Evolutionary conservation across 129 eudicot species (phyloP).

Genomic region (Logfia minima): DNA sequence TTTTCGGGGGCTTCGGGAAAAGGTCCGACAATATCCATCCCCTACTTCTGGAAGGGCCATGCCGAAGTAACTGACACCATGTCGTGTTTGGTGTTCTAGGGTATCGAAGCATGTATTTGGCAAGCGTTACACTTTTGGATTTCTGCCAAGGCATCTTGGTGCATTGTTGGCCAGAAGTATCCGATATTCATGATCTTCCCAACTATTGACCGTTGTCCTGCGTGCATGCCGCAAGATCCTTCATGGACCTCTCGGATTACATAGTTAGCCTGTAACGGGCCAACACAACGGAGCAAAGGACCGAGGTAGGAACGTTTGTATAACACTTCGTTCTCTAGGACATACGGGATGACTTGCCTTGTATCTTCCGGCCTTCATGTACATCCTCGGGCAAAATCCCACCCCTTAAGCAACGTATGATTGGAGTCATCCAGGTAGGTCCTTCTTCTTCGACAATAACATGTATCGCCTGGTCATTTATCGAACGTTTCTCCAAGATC

Average conservation of each 20-base stretch:
- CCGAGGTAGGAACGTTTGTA: neutral
- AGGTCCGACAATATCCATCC: neutral
- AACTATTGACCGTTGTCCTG: neutral
- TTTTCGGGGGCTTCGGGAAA: neutral
- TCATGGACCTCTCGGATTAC: neutral
- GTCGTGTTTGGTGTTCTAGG: neutral
- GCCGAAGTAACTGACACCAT: neutral
- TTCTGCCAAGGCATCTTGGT: neutral
- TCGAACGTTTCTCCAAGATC: neutral
- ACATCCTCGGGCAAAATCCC: too few species aligned
- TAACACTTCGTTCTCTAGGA: rapidly evolving
- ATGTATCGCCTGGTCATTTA: neutral
- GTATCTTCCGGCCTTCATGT: too few species aligned
- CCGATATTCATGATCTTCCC: neutral
- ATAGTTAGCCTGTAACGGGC: neutral
- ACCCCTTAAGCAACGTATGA: rapidly evolving
- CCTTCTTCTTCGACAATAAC: neutral
- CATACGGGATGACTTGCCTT: too few species aligned
- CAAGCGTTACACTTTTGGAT: neutral
- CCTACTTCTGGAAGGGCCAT: neutral
- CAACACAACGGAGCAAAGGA: neutral
- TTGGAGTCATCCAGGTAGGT: neutral
- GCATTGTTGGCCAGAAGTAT: neutral
- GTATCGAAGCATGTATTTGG: neutral
- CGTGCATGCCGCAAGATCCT: neutral